phyloP scores from a whole-genome alignment of 441 rosid species.

The Rhodomyrtus psidioides region DNA sequence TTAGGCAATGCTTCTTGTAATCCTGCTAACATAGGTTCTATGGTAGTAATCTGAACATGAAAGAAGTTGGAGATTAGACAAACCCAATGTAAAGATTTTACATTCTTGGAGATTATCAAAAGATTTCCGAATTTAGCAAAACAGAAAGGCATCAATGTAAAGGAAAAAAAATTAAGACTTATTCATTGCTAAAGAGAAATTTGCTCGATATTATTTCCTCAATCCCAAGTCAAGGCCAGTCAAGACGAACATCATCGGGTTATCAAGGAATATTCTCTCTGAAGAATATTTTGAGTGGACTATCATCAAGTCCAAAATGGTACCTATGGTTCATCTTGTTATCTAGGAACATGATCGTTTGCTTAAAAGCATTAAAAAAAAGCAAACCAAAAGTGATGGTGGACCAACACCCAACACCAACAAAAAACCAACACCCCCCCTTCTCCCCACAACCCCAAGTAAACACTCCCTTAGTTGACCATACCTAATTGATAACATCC shows the following conservation, averaged over 20 bases:
- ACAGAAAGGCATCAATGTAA: neutral
- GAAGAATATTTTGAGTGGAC: neutral
- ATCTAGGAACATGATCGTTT: neutral
- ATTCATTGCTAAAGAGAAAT: neutral
- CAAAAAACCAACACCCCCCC: no score
- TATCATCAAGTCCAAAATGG: no score
- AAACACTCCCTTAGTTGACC: neutral
- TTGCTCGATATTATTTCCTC: neutral
- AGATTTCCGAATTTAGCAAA: neutral
- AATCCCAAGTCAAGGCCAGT: neutral
- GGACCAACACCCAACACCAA: neutral
- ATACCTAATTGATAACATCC: neutral
- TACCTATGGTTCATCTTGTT: no score
- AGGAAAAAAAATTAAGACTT: neutral
- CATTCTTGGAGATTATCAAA: neutral
- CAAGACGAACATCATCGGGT: neutral
- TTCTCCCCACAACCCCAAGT: no score
- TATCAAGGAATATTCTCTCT: neutral
- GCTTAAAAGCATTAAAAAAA: neutral
- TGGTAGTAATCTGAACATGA: conserved; percentile 53
- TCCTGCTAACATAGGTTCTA: conserved; percentile 90
- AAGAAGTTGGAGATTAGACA: neutral
- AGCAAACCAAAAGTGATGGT: neutral
- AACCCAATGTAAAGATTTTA: neutral
- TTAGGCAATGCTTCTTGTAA: conserved; percentile 94